phyloP scores from a whole-genome alignment of 495 filamentous ascomycete species.

The Penicillium turbatum region DNA sequence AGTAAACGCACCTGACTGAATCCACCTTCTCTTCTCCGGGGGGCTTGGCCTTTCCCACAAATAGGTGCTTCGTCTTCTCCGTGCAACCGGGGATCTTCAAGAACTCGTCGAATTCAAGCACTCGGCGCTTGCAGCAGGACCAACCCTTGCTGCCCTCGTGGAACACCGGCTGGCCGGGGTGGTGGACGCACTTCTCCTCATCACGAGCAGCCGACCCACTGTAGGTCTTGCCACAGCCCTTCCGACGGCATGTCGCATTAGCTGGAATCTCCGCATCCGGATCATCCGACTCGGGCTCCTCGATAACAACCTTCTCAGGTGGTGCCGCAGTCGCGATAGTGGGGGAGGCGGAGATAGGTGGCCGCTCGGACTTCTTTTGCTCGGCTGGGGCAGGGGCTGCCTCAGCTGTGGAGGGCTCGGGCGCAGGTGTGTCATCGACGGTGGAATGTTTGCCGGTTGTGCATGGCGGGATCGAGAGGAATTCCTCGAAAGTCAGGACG shows the following conservation, averaged over 20 bases:
- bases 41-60: conserved; percentile 71
- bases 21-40: conserved; percentile 55
- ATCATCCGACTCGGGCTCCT: conserved; percentile 88
- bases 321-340: conserved; percentile 50
- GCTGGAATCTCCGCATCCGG: conserved; percentile 61
- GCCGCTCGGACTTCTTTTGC: conserved; percentile 26
- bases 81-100: conserved; percentile 90
- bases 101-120: conserved; percentile 97
- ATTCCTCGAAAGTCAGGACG: conserved; percentile 98
- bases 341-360: conserved; percentile 37
- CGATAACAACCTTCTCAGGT: conserved; percentile 59
- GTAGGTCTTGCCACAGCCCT: conserved; percentile 65
- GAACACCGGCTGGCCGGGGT: conserved; percentile 85
- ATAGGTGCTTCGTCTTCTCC: conserved; percentile 76
- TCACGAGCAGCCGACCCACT: conserved; percentile 55
- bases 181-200: conserved; percentile 76
- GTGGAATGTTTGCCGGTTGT: conserved; percentile 91
- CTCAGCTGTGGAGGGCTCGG: conserved; percentile 46
- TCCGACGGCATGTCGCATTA: conserved; percentile 72
- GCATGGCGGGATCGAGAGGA: conserved; percentile 89
- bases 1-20: conserved; percentile 60
- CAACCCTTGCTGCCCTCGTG: conserved; percentile 98
- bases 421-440: conserved; percentile 65
- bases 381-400: conserved; percentile 27
- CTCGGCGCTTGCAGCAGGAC: conserved; percentile 90